Evolutionary conservation across 768 basidiomycete genomes (phyloP), one percentile per base, ranked within the genome.

Genomic region (Termitomyces sp.): DNA sequence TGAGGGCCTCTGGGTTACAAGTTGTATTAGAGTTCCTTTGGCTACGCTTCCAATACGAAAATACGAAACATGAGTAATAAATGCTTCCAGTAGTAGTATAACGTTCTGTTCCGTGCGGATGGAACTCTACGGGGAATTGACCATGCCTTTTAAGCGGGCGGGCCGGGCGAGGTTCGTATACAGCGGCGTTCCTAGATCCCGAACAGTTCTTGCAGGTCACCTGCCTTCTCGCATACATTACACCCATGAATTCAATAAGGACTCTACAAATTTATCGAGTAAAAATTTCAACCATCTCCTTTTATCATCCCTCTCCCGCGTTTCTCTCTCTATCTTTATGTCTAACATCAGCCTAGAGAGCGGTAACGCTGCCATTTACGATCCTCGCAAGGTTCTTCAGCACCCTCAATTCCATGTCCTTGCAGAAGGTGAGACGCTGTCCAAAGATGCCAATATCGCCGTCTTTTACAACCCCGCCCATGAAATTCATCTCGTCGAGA

Each of bases 401-500:
- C 73, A 84, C 54, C 78, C 82, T 32, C 72, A 76, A 16, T 85
- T 85, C 69, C 78, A 74, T 57, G 71, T 85, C 58, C 67, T 85
- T 17, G 71, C 71, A 42, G 62, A 69, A 16, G 81, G 76, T 41
- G 84, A 84, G 63, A 77, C 73, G 57, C 79, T 80, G 2, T 64
- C 77, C 4, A 73, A 65, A 62, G 61, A 27, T 62, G 77, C 77
- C 27, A 84, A 84, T 63, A 79, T 84, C 51, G 84, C 84, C 39
- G 83, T 80, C 0, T 86, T 84, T 64, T 86, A 86, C 61, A 85
- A 86, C 64, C 82, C 81, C 2, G 69, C 71, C 3, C 81, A 84
- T 59, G 82, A 84, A 61, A 80, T 86, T 35, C 84, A 85, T 67
- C 78, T 86, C 28, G 84, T 86, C n/a, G 72, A 84, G 66, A 86